Conservation (phyloP, 1,139 yeast species). For the Pichia sp. region DNA sequence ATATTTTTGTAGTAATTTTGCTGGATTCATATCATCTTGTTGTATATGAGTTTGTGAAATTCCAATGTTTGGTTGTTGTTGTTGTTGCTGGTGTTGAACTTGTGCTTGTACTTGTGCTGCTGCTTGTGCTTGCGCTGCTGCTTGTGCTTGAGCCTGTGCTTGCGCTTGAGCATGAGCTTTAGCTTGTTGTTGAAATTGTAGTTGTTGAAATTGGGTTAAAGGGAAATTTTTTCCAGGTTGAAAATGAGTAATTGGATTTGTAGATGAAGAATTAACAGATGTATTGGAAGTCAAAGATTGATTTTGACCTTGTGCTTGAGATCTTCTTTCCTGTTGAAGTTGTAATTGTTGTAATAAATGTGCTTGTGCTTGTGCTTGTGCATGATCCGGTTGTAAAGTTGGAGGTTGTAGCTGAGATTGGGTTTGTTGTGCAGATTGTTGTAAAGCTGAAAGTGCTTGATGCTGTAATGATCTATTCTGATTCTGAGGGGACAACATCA, state of each 20-base stretch:
- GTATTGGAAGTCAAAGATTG: conserved; percentile 1
- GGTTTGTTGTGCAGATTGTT: conserved; percentile 27
- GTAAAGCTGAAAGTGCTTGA: conserved; percentile 22
- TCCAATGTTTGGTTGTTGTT: conserved; percentile 27
- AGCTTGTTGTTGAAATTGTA: conserved; percentile 10
- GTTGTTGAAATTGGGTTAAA: conserved; percentile 19
- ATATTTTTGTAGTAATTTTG: conserved; percentile 8
- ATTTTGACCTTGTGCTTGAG: background rate
- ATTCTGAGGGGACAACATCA: conserved; percentile 29
- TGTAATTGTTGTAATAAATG: conserved; percentile 8
- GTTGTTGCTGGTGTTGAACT: conserved; percentile 17
- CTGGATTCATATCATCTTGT: conserved; percentile 5
- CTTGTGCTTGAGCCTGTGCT: conserved; percentile 20
- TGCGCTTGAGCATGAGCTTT: conserved; percentile 16
- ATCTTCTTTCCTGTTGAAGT: conserved; percentile 16
- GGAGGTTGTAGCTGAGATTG: too few species aligned
- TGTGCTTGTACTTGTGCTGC: conserved; percentile 18
- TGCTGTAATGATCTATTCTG: conserved; percentile 27
- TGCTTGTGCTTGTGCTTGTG: conserved; percentile 16
- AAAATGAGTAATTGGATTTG: conserved; percentile 10
- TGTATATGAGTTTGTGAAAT: conserved; percentile 30
- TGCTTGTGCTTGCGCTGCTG: conserved; percentile 11
- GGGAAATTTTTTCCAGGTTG: conserved; percentile 12
- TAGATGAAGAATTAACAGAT: background rate
- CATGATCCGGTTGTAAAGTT: conserved; percentile 16